Evolutionary conservation across 1,284 basidiomycete species (phyloP), one percentile per base, ranked within the genome.

Genomic region (Pyrrhoderma lamaoense): DNA sequence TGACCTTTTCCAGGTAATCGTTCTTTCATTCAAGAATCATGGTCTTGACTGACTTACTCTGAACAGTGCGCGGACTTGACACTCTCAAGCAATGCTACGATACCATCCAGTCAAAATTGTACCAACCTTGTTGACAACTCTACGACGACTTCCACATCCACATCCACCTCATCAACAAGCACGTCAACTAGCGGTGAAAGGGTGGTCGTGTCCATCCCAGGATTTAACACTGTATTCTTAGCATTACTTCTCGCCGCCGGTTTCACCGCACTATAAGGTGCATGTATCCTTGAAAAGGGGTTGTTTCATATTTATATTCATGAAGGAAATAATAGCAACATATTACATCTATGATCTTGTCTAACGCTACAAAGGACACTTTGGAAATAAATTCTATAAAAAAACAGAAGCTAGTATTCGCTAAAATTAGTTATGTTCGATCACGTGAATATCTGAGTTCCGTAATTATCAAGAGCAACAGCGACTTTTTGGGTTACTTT

Each of bases 61-160:
- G 14, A 34, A n/a, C 4, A 85, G 80, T 89, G 86, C 61, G 73
- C 85, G 42, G 86, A 90, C 65, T 64, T 91, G 48, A 77, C 80
- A 5, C 70, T 91, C 25, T 71, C 77, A 39, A 74, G 68, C 46
- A 71, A 66, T 59, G 71, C 70, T 57, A 70, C 66, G 8, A 67
- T 65, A 11, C 68, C 70, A 1, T 62, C 66, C 37, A 69, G 67
- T 58, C 60, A 64, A 25, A 65, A 66, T 2, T 74, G 72, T 61
- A 42, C 54, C 14, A 60, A 62, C 48, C 45, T 52, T 21, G 54
- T 56, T 14, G 18, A 44, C 7, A 56, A 52, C 36, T 38, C 51
- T 16, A 56, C 54, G 11, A 39, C 46, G 9, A 13, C 39, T 16
- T 23, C 7, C 16, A 40, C 45, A 3, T 31, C 42, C 4, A 16